These are phyloP conservation scores for Nicotiana tabacum DNA, from an alignment of 257 asterid species.

Conservation along the genomic window DNA sequence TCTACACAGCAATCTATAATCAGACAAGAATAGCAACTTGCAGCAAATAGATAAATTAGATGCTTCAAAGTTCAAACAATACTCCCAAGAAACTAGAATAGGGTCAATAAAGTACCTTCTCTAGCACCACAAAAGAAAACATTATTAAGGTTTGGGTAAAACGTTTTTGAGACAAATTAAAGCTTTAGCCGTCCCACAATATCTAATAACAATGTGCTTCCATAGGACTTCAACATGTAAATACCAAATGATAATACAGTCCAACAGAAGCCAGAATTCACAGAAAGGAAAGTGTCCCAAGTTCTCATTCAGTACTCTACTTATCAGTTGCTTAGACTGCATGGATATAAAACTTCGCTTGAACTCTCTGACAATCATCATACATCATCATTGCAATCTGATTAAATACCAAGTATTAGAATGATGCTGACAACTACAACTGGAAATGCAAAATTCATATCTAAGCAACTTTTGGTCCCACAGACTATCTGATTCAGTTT, in stretches of 20 bases:
- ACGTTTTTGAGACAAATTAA: neutral
- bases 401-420: constrained; percentile 46
- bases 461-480: constrained; percentile 6
- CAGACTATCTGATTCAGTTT: constrained; percentile 11
- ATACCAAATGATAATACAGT: neutral
- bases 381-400: constrained; percentile 74
- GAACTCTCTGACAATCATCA: constrained; percentile 60
- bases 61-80: neutral
- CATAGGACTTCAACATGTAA: neutral
- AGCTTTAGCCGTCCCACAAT: neutral
- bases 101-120: neutral
- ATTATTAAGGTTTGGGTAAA: constrained; percentile 6
- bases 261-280: constrained; percentile 5
- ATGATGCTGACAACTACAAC: constrained; percentile 21
- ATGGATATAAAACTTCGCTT: constrained; percentile 31
- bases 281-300: constrained; percentile 17
- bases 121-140: neutral
- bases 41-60: neutral
- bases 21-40: neutral
- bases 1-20: neutral
- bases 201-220: constrained; percentile 2
- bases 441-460: constrained; percentile 2
- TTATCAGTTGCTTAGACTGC: constrained; percentile 36
- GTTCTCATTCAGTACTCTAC: constrained; percentile 30
- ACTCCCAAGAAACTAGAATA: neutral